Evolutionary conservation across 148 eudicot species (phyloP).

Genomic region (Dianthus caryophyllus): DNA sequence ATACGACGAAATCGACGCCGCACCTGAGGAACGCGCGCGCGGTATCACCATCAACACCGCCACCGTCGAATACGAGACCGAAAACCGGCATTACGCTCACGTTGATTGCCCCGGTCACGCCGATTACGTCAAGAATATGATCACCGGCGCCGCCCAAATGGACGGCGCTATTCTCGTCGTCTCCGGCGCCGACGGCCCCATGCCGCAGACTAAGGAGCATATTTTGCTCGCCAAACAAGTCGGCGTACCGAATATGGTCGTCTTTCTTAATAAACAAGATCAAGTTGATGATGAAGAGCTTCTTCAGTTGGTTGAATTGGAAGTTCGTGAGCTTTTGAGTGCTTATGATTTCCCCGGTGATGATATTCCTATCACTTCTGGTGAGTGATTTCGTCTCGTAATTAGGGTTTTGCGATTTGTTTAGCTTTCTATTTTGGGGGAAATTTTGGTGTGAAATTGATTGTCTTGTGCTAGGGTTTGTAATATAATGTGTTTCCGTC

Average conservation of each 20-base stretch:
- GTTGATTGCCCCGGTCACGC: conserved; percentile 96
- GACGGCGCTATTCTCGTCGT: conserved; percentile 85
- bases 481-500: too few species aligned
- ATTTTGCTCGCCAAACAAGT: conserved; percentile 85
- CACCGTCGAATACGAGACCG: conserved; percentile 87
- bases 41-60: conserved; percentile 93
- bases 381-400: too few species aligned
- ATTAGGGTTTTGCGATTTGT: too few species aligned
- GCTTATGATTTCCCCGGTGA: conserved; percentile 90
- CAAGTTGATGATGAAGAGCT: conserved; percentile 90
- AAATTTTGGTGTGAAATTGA: too few species aligned
- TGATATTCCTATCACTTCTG: conserved; percentile 76
- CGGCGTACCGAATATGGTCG: conserved; percentile 83
- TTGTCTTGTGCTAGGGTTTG: too few species aligned
- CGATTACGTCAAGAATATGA: conserved; percentile 88
- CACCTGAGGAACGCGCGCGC: conserved; percentile 83
- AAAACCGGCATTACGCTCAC: conserved; percentile 77
- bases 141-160: conserved; percentile 95
- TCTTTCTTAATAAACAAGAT: conserved; percentile 78
- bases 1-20: conserved; percentile 94
- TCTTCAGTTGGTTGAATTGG: conserved; percentile 75
- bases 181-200: conserved; percentile 92
- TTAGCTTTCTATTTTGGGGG: too few species aligned
- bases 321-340: conserved; percentile 63
- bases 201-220: conserved; percentile 97